Evolutionary conservation across 176 grass and related monocot genomes (phyloP).

Genomic region (Cenchrus purpureus): DNA sequence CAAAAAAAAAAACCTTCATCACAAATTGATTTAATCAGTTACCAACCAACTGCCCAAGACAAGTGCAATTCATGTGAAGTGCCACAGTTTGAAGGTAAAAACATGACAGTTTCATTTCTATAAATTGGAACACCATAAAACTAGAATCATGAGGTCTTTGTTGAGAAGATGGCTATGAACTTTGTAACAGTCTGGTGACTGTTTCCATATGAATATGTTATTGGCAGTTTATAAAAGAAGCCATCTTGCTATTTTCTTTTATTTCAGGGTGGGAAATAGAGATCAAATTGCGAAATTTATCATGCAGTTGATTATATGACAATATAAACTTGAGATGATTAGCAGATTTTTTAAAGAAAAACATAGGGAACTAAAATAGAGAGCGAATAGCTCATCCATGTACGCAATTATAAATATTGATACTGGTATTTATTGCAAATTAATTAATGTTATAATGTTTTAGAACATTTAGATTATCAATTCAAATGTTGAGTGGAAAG

Average conservation of each 20-base stretch:
- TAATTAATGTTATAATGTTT: background rate
- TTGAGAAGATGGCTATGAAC: conserved; percentile 12
- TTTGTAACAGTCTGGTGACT: background rate
- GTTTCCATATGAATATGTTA: conserved; percentile 8
- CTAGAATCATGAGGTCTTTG: conserved; percentile 3
- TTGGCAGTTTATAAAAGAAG: background rate
- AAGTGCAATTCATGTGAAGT: conserved; percentile 24
- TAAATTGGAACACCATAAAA: background rate
- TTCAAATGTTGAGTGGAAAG: background rate
- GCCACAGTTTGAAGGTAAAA: background rate
- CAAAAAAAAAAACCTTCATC: background rate
- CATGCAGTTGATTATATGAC: background rate
- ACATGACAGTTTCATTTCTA: background rate
- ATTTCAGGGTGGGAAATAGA: background rate
- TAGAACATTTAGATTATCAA: background rate
- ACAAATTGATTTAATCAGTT: background rate
- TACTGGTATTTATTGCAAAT: conserved; percentile 2
- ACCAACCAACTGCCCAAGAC: background rate
- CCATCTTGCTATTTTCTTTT: background rate
- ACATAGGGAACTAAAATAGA: background rate
- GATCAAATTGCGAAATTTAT: conserved; percentile 24
- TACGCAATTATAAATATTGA: conserved; percentile 24
- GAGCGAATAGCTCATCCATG: background rate
- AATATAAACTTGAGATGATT: conserved; percentile 25
- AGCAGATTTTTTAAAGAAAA: background rate